phyloP scores from a whole-genome alignment of 148 eudicot genomes.

The Camellia japonica region DNA sequence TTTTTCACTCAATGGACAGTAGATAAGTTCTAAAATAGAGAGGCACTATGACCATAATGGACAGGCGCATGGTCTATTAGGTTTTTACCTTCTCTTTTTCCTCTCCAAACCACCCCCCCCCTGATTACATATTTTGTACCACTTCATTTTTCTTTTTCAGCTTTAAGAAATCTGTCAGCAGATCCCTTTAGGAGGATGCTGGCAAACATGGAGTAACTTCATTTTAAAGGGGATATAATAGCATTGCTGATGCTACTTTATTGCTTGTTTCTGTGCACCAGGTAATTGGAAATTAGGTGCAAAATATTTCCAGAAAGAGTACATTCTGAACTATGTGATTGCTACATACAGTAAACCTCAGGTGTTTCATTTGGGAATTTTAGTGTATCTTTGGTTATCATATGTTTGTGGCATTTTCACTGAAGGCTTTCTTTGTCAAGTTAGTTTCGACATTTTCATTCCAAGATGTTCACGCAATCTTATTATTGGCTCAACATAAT shows the following conservation, averaged over 20 bases:
- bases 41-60: neutral
- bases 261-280: slow-evolving; percentile 26
- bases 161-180: too few relatives aligned
- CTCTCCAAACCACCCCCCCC: too few relatives aligned
- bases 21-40: neutral
- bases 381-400: neutral
- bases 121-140: too few relatives aligned
- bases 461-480: neutral
- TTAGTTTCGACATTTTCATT: neutral
- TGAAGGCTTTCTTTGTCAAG: neutral
- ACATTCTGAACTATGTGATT: slow-evolving; percentile 68
- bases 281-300: slow-evolving; percentile 77
- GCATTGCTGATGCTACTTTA: neutral
- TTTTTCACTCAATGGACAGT: neutral
- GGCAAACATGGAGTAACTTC: neutral
- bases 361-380: slow-evolving; percentile 36
- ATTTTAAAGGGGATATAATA: neutral
- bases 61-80: neutral
- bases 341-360: slow-evolving; percentile 83
- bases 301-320: slow-evolving; percentile 58
- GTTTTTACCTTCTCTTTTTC: neutral
- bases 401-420: neutral
- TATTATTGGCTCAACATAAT: slow-evolving; percentile 7
- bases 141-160: too few relatives aligned
- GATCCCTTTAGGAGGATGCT: neutral